Base-by-base conservation (phyloP, 148 eudicot genomes). In the Fagopyrum esculentum region DNA sequence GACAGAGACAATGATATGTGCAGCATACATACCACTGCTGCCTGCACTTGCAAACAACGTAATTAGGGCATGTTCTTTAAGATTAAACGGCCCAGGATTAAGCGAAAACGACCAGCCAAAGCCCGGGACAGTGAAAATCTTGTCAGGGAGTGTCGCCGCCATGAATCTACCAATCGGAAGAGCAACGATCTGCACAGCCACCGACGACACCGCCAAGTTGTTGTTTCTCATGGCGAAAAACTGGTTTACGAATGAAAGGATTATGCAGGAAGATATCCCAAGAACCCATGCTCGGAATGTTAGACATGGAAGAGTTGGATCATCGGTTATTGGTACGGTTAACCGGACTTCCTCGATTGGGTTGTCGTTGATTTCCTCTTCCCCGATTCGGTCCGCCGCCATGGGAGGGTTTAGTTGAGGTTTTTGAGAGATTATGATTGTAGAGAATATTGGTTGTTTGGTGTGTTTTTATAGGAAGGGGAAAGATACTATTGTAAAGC, bases 71-170 rank as follows among this genome's bases (percentile, higher is more conserved):
- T 91, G 93, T 60, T 91, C 96, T 52, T 91, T 91, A 1, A 91
- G n/a, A 45, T 78, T 89, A 66, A 91, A 91, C 0, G 91, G 89
- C 0, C 96, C 96, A 2, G 93, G 96, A 54, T 91, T 91, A 0
- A 91, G 6, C 0, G 89, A 69, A 45, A 85, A 91, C 10, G 73
- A 45, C 88, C 86, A 81, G 0, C 64, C 79, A 4, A 83, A 80
- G 0, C 77, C 54, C 43, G 85, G 89, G 0, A 87, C 0, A 0
- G 43, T 45, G 11, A 82, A 26, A 8, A 13, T 16, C 61, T 6
- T 80, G 0, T 61, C 78, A 3, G 90, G 89, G 2, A 86, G 59
- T 2, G 80, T 76, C 17, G 78, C 70, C 0, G 91, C 91, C 91
- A 90, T 85, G 4, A 90, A 66, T 29, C 66, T 79, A 1, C 91